Evolutionary conservation across 495 filamentous ascomycete genomes (phyloP).

Genomic region (Neurospora sp.): DNA sequence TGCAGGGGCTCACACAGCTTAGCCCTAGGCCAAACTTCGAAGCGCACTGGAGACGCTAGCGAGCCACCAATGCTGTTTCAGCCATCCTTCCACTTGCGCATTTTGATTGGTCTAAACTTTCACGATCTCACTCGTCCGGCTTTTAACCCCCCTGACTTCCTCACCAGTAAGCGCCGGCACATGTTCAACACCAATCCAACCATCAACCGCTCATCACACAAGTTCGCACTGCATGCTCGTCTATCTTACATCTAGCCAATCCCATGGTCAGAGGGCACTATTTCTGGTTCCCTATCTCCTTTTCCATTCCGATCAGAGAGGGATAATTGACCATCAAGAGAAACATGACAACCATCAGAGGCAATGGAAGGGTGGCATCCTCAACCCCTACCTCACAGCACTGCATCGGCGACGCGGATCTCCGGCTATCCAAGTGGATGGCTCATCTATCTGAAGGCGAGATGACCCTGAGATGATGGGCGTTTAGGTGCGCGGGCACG

Average conservation of each 20-base stretch:
- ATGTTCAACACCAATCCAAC: background rate
- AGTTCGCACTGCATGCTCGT: background rate
- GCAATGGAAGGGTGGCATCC: background rate
- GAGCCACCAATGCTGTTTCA: background rate
- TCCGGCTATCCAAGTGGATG: background rate
- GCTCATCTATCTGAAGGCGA: background rate
- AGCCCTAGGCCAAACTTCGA: background rate
- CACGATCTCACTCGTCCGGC: background rate
- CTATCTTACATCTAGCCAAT: background rate
- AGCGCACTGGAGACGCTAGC: background rate
- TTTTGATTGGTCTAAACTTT: background rate
- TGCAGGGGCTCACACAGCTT: background rate
- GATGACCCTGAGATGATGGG: background rate
- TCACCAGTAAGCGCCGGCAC: background rate
- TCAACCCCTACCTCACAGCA: background rate
- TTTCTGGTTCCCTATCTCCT: background rate
- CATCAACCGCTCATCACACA: background rate
- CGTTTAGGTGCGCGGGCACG: background rate
- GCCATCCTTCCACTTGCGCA: background rate
- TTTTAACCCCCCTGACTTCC: background rate
- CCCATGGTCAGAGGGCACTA: background rate
- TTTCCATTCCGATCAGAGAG: background rate
- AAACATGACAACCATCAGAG: background rate
- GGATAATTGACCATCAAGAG: background rate
- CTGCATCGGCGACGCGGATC: background rate